Evolutionary conservation across 176 grass and related monocot genomes (phyloP), one percentile per base, ranked within the genome.

Genomic region (Bothriochloa decipiens): DNA sequence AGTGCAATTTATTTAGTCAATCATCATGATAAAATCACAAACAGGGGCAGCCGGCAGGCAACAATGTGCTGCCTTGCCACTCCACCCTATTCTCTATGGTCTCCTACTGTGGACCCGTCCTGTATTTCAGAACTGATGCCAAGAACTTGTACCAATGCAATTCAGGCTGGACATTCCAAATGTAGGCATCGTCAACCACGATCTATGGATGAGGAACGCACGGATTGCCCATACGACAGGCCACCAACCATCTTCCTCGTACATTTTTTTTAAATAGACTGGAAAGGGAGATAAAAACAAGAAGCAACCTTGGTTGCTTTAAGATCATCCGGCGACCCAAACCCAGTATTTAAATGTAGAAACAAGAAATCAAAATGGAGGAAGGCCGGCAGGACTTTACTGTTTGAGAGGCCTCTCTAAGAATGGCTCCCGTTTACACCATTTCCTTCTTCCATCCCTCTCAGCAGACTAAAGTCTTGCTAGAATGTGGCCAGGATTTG

Each of bases 341-440:
- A 81, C 15, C 42, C 80, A 77, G 68, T 52, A 64, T 25, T 79
- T 58, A 84, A 88, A 80, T 43, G 43, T n/a, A 15, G 14, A 70
- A 50, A 29, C 28, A 52, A 36, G 23, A 76, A 65, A 82, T 33
- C 65, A 64, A 86, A 77, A 82, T 55, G 58, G n/a, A 61, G 23
- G 50, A 81, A 64, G 80, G 2, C 9, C 0, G 40, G 63, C 27
- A 12, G 65, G 40, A 4, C 46, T n/a, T n/a, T 87, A n/a, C 66
- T 97, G 68, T 90, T 46, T 68, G 92, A 91, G 92, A 91, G 88
- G 88, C 36, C 43, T 84, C 81, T 94, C 88, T 84, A 82, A 76
- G 63, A 94, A 91, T 88, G 95, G 58, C 23, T 25, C 4, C 58
- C 0, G 26, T 62, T 62, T 62, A 25, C 58, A 26, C 58, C 58